phyloP scores from a whole-genome alignment of 1,284 basidiomycete species.

The Fistulinella cinereoalba region DNA sequence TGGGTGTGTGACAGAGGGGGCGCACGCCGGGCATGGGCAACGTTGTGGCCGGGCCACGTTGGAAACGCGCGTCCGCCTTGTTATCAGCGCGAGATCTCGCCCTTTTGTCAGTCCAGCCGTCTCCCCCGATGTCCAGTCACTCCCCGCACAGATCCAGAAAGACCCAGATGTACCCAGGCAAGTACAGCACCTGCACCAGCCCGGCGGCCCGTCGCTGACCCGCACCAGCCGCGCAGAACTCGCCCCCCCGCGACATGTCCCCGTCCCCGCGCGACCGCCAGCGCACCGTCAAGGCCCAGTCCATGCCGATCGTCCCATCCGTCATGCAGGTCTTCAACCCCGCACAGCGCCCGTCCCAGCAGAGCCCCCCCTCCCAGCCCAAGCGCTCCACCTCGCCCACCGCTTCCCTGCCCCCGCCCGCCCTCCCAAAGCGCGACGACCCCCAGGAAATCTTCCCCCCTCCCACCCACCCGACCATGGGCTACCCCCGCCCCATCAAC shows the following conservation, averaged over 20 bases:
- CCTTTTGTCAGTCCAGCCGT: not conserved
- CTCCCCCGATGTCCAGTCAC: slow-evolving; percentile 51
- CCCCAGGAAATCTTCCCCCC: slow-evolving; percentile 32
- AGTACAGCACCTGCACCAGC: no score
- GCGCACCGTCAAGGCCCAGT: slow-evolving; percentile 56
- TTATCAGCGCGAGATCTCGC: slow-evolving; percentile 26
- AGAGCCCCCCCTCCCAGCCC: slow-evolving; percentile 53
- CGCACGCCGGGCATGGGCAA: slow-evolving; percentile 35
- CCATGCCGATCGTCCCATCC: slow-evolving; percentile 58
- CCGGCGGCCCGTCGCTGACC: no score
- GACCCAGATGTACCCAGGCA: slow-evolving; percentile 33
- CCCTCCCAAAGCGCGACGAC: slow-evolving; percentile 31
- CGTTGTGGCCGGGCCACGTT: slow-evolving; percentile 31
- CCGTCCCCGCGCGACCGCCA: slow-evolving; percentile 65
- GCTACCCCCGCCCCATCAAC: slow-evolving; percentile 58
- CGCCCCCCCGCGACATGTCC: slow-evolving; percentile 60
- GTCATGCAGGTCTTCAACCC: slow-evolving; percentile 48
- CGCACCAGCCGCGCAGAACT: slow-evolving; percentile 37
- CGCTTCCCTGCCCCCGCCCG: slow-evolving; percentile 37
- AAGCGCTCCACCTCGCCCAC: slow-evolving; percentile 43
- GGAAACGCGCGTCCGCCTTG: slow-evolving; percentile 32
- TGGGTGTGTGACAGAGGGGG: no score
- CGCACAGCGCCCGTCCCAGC: slow-evolving; percentile 38
- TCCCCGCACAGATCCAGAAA: slow-evolving; percentile 57
- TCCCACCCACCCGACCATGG: slow-evolving; percentile 34